Conservation (phyloP, 2,329 filamentous ascomycete species). For the Aspergillus flavus region DNA sequence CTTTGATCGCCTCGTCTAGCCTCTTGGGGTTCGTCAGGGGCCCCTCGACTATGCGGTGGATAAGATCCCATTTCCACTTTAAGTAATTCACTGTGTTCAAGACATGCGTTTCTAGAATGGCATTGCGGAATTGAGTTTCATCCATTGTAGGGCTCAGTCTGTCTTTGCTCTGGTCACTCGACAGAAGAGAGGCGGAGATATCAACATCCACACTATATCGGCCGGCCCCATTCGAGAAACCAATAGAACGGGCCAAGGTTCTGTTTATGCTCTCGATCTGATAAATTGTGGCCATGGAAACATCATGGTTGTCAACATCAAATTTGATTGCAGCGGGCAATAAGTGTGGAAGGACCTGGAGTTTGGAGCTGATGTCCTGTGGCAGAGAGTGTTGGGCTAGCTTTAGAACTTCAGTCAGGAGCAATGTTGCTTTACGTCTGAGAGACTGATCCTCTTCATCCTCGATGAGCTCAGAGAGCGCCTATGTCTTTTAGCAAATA, state of each 20-base stretch:
- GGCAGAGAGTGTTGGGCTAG: slow-evolving; percentile 85
- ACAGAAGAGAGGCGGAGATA: slow-evolving; percentile 45
- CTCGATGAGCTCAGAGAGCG: slow-evolving; percentile 53
- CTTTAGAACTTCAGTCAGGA: slow-evolving; percentile 89
- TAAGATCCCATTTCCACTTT: slow-evolving; percentile 98
- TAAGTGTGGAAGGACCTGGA: slow-evolving; percentile 86
- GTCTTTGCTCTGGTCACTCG: slow-evolving; percentile 49
- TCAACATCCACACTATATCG: slow-evolving; percentile 49
- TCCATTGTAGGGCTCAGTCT: slow-evolving; percentile 65
- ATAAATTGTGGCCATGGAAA: slow-evolving; percentile 88
- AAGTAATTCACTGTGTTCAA: slow-evolving; percentile 84
- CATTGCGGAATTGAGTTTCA: slow-evolving; percentile 63
- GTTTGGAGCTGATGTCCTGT: slow-evolving; percentile 74
- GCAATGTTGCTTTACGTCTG: slow-evolving; percentile 83
- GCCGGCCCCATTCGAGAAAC: slow-evolving; percentile 42
- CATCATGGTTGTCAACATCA: slow-evolving; percentile 70
- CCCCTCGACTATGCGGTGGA: slow-evolving; percentile 87
- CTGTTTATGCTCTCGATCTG: slow-evolving; percentile 97
- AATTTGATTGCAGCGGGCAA: slow-evolving; percentile 77
- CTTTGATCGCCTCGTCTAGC: slow-evolving; percentile 89
- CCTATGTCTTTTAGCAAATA: slow-evolving; percentile 34
- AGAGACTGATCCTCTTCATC: slow-evolving; percentile 56
- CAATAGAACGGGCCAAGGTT: slow-evolving; percentile 79
- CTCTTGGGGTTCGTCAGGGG: slow-evolving; percentile 88
- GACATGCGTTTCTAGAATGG: slow-evolving; percentile 74